These are phyloP conservation scores for Rhizopus delemar DNA, from an alignment of 371 early-diverging fungal genomes.

Conservation along the genomic window DNA sequence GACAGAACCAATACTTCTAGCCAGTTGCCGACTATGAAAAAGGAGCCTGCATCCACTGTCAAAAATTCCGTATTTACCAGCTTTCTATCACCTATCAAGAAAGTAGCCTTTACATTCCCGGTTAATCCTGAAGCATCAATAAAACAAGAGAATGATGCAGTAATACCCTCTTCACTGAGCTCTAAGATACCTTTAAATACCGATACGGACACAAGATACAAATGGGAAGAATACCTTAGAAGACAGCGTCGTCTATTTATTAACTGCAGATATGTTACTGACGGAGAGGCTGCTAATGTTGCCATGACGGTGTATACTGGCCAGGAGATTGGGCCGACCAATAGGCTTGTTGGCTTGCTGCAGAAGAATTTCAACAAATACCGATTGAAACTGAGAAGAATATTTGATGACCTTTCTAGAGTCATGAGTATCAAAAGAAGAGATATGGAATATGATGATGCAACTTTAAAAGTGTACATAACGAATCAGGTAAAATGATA, in stretches of 20 bases:
- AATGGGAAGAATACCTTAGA: constrained; percentile 38
- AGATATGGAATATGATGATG: constrained; percentile 1
- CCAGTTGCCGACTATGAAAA: not conserved
- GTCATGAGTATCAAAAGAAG: constrained; percentile 4
- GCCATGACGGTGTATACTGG: constrained; percentile 29
- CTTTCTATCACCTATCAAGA: not conserved
- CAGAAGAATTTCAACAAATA: constrained; percentile 22
- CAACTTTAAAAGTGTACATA: not conserved
- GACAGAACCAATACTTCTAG: no score
- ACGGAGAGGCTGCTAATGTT: constrained; percentile 32
- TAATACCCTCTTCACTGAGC: constrained; percentile 9
- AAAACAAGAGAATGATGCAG: not conserved
- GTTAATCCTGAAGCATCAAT: not conserved
- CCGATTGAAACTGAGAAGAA: constrained; percentile 17
- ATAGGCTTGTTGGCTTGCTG: constrained; percentile 13
- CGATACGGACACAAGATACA: constrained; percentile 17
- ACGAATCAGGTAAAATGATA: constrained; percentile 7
- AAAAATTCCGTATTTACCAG: not conserved
- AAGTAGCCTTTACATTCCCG: not conserved
- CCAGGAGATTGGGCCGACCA: constrained; percentile 1
- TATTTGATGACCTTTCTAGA: not conserved
- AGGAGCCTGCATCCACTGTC: no score
- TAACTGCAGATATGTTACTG: constrained; percentile 36
- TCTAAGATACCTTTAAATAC: not conserved
- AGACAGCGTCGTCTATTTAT: constrained; percentile 41